Evolutionary conservation across 2,329 filamentous ascomycete species (phyloP), one percentile per base, ranked within the genome.

Genomic region (Ophiostoma pallidulum): DNA sequence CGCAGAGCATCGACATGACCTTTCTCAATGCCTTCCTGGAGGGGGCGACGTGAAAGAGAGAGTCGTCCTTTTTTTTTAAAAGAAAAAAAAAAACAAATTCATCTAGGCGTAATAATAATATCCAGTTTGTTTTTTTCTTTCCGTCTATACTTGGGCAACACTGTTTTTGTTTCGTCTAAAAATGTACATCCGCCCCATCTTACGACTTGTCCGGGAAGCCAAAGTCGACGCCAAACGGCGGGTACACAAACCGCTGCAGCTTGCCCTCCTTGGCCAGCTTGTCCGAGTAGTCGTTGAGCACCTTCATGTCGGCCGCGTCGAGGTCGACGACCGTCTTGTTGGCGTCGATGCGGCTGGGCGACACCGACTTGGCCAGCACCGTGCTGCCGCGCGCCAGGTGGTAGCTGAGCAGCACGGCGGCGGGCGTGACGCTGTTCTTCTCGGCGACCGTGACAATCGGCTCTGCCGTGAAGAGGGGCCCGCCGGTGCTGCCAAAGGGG

Each of bases 361-460:
- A 85, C 33, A 85, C 80, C 0, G 82, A 86, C 66, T 88, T 88
- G 58, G 84, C 76, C 24, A 89, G 72, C 16, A 88, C 84, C 7
- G 81, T 85, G 60, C 71, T 75, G 56, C 82, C 82, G 51, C 81
- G 75, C 45, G 79, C 74, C 40, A 86, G 69, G 59, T 88, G 82
- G 59, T 85, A 88, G 62, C 82, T 85, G 51, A 90, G 64, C 45
- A 88, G 66, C 2, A 89, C 70, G 1, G 76, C 75, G 0, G 74
- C 74, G n/a, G 81, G 70, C 57, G 72, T 74, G 28, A 75, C 72
- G 31, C 75, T 69, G 57, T 78, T 75, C 66, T 80, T 79, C 62
- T 81, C 74, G 18, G 84, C 78, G 45, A 84, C 68, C 64, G 79
- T 72, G 43, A 82, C 66, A 31, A 82, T 72, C 1, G 77, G 73